Base-by-base conservation (phyloP, 2,329 filamentous ascomycete genomes). In the Alternaria sp. region DNA sequence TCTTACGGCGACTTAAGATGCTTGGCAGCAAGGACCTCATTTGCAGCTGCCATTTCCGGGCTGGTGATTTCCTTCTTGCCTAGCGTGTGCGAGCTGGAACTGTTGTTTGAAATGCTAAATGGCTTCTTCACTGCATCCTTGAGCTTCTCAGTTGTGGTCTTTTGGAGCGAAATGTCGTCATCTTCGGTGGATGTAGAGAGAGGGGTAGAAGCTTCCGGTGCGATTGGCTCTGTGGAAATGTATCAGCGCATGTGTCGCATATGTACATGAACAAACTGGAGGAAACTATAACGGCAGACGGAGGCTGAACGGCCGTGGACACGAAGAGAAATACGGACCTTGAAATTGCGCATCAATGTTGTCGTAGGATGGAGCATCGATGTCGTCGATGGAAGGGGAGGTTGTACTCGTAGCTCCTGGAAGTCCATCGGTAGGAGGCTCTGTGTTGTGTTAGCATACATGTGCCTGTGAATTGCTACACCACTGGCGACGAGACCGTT, bases 71-170 rank as follows among this genome's bases (percentile, higher is more conserved):
- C 36, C 14, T 42, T 39, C 9, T 55, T 36, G 4, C 46, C 55
- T 21, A 51, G 31, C 36, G 51, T 51, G 14, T 50, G 36, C 29
- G 55, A 42, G 36, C 14, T 6, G 9, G 50, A 49, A n/a, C 10
- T 7, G 3, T 36, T 4, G n/a, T 40, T 24, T 40, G 33, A 14
- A 29, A 13, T 29, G 8, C 48, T 31, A 28, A 61, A 61, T 13
- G 58, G 58, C 28, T 59, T 61, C 46, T 61, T 61, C n/a, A 61
- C 23, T 14, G n/a, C 51, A 6, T 61, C 46, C 14, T 58, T 61
- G 24, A 61, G 31, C n/a, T 61, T 61, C 23, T 58, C 46, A 23
- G 46, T 41, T 3, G 51, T 49, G 1, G 51, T 51, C n/a, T 58
- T 58, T 17, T 53, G 45, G 7, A 34, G 23, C 14, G 23, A 14